Evolutionary conservation across 371 early-diverging fungal species (phyloP), one percentile per base, ranked within the genome.

Genomic region (Mucor irregularis): DNA sequence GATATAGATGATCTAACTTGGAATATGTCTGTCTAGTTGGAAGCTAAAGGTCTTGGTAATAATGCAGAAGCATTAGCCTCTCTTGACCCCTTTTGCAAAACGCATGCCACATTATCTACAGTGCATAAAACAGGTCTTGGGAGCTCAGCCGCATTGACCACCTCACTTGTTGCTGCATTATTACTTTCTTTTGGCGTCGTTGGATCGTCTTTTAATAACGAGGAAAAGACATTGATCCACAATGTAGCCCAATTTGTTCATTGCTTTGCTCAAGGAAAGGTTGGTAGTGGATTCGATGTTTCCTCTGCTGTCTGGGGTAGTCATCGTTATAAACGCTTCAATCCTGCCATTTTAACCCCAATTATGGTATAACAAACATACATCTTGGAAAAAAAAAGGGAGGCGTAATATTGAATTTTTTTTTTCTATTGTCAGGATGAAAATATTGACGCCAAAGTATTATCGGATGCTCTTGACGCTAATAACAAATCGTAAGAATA

Each of bases 121-220:
- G 98, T 96, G 11, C 81, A 90, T 68, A 98, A 98, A 71, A 97
- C 97, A 9, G 98, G 98, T 4, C 81, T 98, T 9, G 98, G 98
- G 10, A 92, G 93, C 38, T 95, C 95, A 4, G 97, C 98, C 6
- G 92, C 96, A 10, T 73, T 98, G 71, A 93, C 91, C 34, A 90
- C 96, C 1, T 91, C 94, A 0, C 74, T 97, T 7, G 90, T 93
- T 4, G 87, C 85, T 2, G 87, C 89, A n/a, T 40, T 97, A 3
- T 80, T 93, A 39, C 61, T 73, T 29, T 87, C 91, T 67, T 87
- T 92, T 64, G 68, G 73, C 10, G 76, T 78, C 0, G 69, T 75
- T n/a, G 33, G 58, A 16, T 11, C 14, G 5, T n/a, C 50, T 26
- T 31, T 51, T 1, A 19, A n/a, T 14, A 19, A 53, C 6, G 26